Base-by-base conservation (phyloP, 768 basidiomycete species). In the Cubamyces lactineus region DNA sequence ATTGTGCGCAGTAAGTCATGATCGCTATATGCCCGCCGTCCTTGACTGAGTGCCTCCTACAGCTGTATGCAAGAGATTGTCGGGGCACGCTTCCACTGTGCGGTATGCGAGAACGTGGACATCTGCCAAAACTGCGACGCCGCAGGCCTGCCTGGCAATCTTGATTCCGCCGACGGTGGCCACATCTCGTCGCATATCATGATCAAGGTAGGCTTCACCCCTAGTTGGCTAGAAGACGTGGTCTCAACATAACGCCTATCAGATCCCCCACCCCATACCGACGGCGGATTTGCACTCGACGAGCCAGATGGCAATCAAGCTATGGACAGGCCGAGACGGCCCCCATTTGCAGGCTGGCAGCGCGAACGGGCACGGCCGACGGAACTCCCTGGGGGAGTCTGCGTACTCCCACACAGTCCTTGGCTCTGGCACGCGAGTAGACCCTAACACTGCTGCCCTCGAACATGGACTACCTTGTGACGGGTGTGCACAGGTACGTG, bases 41-140 rank as follows among this genome's bases (percentile, higher is more conserved):
- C 39, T 4, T 4, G 0, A 4, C 45, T 54, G 2, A 28, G 26
- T 43, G 9, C n/a, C 8, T 38, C 47, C 49, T 51, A 19, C 67
- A 95, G 95, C 67, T 98, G 95, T 71, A 76, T 91, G 61, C 86
- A 88, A 66, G 93, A 94, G 66, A 96, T 98, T 64, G 83, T 96
- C 24, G 96, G 96, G 17, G 92, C 94, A 16, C 84, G 92, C 4
- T 97, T 94, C 75, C 96, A 94, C 69, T 98, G 96, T 69, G 91
- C 92, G 11, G 86, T 92, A 21, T 98, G 96, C 71, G 85, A 89
- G 42, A 84, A 86, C 8, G 82, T 93, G 42, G 92, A 94, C 68
- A 93, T 94, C 38, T 94, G 93, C 67, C 83, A 88, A 17, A 91
- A 92, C 66, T 94, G 92, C 71, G 92, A 94, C 72, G 88, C 89